Percentiles rank a stretch among this genome's conserved stretches.
phyloP scores from a whole-genome alignment of 2,329 filamentous ascomycete species.

The Penicillium olsonii region DNA sequence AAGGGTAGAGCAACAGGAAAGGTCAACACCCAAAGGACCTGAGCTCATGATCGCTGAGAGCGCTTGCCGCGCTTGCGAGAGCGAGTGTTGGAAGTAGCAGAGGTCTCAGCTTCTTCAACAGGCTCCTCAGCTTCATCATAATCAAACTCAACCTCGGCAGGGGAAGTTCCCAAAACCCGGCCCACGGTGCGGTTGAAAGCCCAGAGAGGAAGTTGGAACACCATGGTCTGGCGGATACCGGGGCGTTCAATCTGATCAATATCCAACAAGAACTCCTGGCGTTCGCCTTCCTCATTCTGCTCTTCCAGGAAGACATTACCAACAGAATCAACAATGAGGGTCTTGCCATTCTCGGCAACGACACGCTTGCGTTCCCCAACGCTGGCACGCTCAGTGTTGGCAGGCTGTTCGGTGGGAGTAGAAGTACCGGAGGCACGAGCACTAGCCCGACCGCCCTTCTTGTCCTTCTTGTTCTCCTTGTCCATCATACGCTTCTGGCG shows the following conservation, averaged over 20 bases:
- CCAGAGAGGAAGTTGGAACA: conserved; percentile 77
- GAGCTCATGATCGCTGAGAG: conserved; percentile 29
- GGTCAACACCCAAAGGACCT: not conserved
- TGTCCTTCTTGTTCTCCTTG: conserved; percentile 71
- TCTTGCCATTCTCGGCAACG: conserved; percentile 91
- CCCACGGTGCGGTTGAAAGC: conserved; percentile 56
- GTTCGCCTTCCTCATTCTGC: conserved; percentile 80
- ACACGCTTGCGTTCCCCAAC: conserved; percentile 82
- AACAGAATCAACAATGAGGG: conserved; percentile 85
- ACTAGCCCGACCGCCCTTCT: conserved; percentile 41
- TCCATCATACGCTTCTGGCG: conserved; percentile 87
- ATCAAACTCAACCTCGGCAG: conserved; percentile 21
- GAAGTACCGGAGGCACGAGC: conserved; percentile 47
- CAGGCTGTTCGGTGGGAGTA: conserved; percentile 54
- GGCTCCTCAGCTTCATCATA: conserved; percentile 21
- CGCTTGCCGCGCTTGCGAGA: conserved; percentile 32
- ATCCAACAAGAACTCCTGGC: conserved; percentile 83
- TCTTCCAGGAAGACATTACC: conserved; percentile 97
- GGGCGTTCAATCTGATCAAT: conserved; percentile 80
- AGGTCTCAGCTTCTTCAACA: conserved; percentile 28
- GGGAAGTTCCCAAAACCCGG: conserved; percentile 26
- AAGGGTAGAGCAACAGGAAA: not conserved
- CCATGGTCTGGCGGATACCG: conserved; percentile 76
- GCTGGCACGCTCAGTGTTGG: conserved; percentile 54
- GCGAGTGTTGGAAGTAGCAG: conserved; percentile 23